Conservation (phyloP, 1,284 basidiomycete species). For the Fereydounia khargensis region DNA sequence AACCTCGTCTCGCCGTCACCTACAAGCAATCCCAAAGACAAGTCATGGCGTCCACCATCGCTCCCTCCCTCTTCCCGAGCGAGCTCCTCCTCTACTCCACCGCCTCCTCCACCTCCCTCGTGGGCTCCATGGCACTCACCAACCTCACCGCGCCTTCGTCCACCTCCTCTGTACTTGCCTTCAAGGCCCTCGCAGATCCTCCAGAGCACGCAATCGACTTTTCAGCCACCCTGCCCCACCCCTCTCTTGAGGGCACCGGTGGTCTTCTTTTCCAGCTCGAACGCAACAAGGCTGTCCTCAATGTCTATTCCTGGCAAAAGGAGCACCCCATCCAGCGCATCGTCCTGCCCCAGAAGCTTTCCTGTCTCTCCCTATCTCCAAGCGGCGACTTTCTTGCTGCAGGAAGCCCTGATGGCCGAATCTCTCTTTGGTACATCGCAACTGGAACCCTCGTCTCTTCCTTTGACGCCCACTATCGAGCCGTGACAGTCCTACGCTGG, state of each 20-base stretch:
- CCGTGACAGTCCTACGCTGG: conserved; percentile 77
- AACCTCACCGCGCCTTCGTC: conserved; percentile 29
- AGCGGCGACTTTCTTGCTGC: conserved; percentile 77
- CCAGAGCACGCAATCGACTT: conserved; percentile 26
- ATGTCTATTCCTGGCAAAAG: conserved; percentile 81
- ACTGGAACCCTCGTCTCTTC: conserved; percentile 84
- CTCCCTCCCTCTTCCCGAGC: conserved; percentile 29
- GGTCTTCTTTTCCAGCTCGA: conserved; percentile 75
- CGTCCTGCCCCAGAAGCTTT: conserved; percentile 82
- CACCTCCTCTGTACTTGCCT: conserved; percentile 37
- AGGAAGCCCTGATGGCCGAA: conserved; percentile 79
- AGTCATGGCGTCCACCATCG: conserved; percentile 16
- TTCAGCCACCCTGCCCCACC: conserved; percentile 42
- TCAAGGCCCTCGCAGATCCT: conserved; percentile 38
- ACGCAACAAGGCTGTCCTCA: conserved; percentile 73
- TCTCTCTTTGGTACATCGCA: conserved; percentile 92
- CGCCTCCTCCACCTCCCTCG: conserved; percentile 28
- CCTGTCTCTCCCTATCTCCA: conserved; percentile 73
- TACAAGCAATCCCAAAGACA: too few species aligned
- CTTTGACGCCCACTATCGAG: conserved; percentile 93
- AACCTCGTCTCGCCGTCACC: too few species aligned
- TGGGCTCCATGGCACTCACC: conserved; percentile 33
- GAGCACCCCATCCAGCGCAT: conserved; percentile 67
- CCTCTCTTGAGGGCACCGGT: conserved; percentile 68
- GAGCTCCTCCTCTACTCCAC: conserved; percentile 42